Percentiles rank a stretch among this genome's conserved stretches.
Evolutionary conservation across 208 protist species (phyloP).

Genomic region (Crithidia bombi): DNA sequence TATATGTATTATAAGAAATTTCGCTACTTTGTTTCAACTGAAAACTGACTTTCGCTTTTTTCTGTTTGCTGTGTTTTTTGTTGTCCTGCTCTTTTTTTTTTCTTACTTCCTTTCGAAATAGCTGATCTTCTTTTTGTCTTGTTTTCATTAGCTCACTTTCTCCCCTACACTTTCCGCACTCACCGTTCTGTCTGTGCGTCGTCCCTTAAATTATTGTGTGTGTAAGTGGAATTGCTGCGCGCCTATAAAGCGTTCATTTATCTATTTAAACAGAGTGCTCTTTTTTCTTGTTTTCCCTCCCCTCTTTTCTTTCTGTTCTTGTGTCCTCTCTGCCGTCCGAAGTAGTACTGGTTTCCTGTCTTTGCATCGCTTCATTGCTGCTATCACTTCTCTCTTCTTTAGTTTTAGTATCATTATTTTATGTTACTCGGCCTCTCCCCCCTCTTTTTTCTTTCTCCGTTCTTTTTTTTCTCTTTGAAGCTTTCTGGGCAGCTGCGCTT

Average conservation of each 20-base stretch:
- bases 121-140: neutral
- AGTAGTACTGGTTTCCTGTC: neutral
- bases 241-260: no score
- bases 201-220: no score
- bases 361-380: neutral
- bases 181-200: no score
- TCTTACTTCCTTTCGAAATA: neutral
- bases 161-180: no score
- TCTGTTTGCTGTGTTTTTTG: neutral
- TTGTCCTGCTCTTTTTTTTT: neutral
- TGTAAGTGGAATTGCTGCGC: no score
- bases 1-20: no score
- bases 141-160: no score
- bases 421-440: no score
- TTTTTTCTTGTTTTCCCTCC: neutral
- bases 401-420: no score
- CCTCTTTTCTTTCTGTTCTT: neutral
- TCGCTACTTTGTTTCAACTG: neutral
- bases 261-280: neutral
- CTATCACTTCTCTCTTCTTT: no score
- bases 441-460: neutral
- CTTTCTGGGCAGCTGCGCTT: no score
- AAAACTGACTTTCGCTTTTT: slow-evolving; percentile 6
- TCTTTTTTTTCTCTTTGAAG: slow-evolving; percentile 5
- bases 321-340: neutral